These are phyloP conservation scores for Amanita fuliginea DNA, from an alignment of 768 basidiomycete species.

Conservation along the genomic window DNA sequence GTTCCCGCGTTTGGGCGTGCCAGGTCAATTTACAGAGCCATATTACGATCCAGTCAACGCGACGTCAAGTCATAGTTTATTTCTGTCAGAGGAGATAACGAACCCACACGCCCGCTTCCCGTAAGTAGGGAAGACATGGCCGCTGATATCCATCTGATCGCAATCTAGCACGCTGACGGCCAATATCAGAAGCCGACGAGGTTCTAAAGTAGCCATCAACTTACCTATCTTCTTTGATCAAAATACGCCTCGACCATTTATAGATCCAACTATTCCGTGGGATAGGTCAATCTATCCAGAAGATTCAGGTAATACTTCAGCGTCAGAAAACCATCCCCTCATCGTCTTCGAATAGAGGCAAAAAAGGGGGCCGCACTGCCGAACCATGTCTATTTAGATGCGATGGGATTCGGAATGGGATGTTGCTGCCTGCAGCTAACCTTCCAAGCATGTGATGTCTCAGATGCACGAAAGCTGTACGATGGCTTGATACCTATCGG, in stretches of 20 bases:
- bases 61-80: slow-evolving; percentile 83
- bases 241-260: slow-evolving; percentile 79
- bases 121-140: slow-evolving; percentile 39
- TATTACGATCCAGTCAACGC: slow-evolving; percentile 66
- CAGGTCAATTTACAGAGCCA: slow-evolving; percentile 89
- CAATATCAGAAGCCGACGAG: slow-evolving; percentile 84
- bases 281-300: slow-evolving; percentile 75
- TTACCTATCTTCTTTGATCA: slow-evolving; percentile 86
- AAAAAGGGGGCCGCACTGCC: slow-evolving; percentile 78
- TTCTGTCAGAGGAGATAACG: slow-evolving; percentile 91
- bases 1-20: slow-evolving; percentile 87
- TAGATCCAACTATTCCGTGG: slow-evolving; percentile 90
- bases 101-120: slow-evolving; percentile 98
- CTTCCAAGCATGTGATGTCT: slow-evolving; percentile 92
- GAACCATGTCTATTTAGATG: slow-evolving; percentile 96
- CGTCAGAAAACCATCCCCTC: neutral
- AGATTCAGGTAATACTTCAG: slow-evolving; percentile 51
- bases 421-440: slow-evolving; percentile 97
- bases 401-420: slow-evolving; percentile 99
- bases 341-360: slow-evolving; percentile 45
- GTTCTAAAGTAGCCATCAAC: slow-evolving; percentile 92
- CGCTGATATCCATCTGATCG: slow-evolving; percentile 6
- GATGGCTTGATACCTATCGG: slow-evolving; percentile 94
- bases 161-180: slow-evolving; percentile 81
- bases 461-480: slow-evolving; percentile 87